Evolutionary conservation across 2,329 filamentous ascomycete genomes (phyloP).

Genomic region (Xylaria hypoxylon): DNA sequence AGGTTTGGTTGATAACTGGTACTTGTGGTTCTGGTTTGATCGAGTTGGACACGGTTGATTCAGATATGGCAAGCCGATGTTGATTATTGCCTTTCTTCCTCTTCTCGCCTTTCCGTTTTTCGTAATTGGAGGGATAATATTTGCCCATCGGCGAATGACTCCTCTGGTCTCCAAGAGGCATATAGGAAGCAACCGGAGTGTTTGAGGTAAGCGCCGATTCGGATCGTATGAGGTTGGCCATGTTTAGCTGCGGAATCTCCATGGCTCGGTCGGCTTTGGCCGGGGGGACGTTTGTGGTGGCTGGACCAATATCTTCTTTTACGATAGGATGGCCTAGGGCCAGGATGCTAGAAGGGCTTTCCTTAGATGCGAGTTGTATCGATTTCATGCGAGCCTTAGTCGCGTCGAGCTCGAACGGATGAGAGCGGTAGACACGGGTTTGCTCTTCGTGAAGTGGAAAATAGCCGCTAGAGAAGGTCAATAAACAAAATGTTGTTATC

Average conservation of each 20-base stretch:
- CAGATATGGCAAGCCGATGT: constrained; percentile 43
- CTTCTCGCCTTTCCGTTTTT: constrained; percentile 55
- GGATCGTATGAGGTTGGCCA: constrained; percentile 29
- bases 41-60: constrained; percentile 48
- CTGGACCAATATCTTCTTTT: constrained; percentile 40
- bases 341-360: constrained; percentile 41
- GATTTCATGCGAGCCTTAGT: constrained; percentile 55
- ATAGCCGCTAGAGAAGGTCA: constrained; percentile 62
- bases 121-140: constrained; percentile 73
- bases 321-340: constrained; percentile 35
- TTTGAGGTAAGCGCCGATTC: constrained; percentile 48
- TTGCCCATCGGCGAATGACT: constrained; percentile 67
- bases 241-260: constrained; percentile 42
- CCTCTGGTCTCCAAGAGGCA: constrained; percentile 62
- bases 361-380: constrained; percentile 51
- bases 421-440: constrained; percentile 60
- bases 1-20: constrained; percentile 44
- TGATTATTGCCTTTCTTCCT: constrained; percentile 39
- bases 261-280: constrained; percentile 44
- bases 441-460: constrained; percentile 71
- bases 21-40: constrained; percentile 54
- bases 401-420: constrained; percentile 62
- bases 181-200: constrained; percentile 63
- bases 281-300: constrained; percentile 37
- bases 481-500: constrained; percentile 31